phyloP scores from a whole-genome alignment of 306 rosid species.

The Potentilla sterilis region DNA sequence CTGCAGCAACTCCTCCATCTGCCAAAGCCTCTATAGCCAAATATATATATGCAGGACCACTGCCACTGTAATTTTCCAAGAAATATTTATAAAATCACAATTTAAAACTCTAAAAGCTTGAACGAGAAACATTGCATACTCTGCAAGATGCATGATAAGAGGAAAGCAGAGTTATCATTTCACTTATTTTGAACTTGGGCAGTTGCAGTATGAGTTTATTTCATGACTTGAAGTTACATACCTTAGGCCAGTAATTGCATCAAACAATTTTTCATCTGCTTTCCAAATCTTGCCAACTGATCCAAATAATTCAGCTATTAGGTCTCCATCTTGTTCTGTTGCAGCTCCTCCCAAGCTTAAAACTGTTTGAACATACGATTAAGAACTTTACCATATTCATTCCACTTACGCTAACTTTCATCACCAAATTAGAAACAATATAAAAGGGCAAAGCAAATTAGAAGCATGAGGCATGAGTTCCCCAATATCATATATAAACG shows the following conservation, averaged over 20 bases:
- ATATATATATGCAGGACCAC: constrained; percentile 92
- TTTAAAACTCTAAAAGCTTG: not conserved
- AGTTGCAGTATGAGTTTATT: constrained; percentile 3
- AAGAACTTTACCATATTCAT: constrained; percentile 3
- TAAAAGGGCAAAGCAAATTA: not conserved
- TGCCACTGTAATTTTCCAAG: constrained; percentile 66
- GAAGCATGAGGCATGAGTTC: not conserved
- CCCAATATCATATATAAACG: no score
- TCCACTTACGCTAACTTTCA: not conserved
- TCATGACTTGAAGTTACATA: constrained; percentile 27
- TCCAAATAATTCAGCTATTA: constrained; percentile 72
- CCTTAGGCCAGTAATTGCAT: constrained; percentile 94
- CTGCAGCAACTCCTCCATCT: constrained; percentile 99
- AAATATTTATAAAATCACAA: not conserved
- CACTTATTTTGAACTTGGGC: not conserved
- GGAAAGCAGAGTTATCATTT: not conserved
- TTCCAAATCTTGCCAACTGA: constrained; percentile 85
- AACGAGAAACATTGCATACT: not conserved
- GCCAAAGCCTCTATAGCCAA: constrained; percentile 97
- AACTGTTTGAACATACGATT: constrained; percentile 41
- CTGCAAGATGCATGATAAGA: not conserved
- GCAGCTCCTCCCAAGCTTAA: constrained; percentile 77
- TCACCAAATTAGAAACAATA: not conserved
- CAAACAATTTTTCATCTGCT: constrained; percentile 85
- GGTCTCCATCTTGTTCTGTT: constrained; percentile 70